phyloP scores from a whole-genome alignment of 78 protist genomes.

The Kipferlia bialata region DNA sequence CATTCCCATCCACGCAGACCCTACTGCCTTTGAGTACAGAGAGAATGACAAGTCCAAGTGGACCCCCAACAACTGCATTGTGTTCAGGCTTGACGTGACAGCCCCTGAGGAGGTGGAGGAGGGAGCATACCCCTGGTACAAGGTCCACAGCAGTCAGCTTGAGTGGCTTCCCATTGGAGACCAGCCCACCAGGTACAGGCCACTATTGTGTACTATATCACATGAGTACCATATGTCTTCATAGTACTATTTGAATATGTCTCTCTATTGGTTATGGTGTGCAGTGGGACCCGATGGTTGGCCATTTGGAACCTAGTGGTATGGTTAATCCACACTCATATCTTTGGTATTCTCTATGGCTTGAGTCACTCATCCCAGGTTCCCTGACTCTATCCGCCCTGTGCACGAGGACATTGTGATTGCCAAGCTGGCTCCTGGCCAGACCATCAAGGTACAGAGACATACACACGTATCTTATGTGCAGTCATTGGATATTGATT shows the following conservation, averaged over 20 bases:
- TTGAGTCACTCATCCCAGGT: too few species aligned
- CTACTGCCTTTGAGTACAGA: neutral
- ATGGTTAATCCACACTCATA: too few species aligned
- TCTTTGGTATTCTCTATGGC: too few species aligned
- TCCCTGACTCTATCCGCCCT: conserved; percentile 47
- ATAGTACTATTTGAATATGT: too few species aligned
- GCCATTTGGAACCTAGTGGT: too few species aligned
- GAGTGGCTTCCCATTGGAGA: neutral
- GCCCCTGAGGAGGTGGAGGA: neutral
- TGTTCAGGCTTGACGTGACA: conserved; percentile 19
- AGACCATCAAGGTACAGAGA: conserved; percentile 11
- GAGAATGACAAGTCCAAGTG: neutral
- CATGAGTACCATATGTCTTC: too few species aligned
- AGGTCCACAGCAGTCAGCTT: neutral
- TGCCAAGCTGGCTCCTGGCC: conserved; percentile 60
- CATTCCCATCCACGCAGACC: conserved; percentile 43
- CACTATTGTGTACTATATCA: neutral
- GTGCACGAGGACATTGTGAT: conserved; percentile 68
- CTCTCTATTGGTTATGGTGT: too few species aligned
- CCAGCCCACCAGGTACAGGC: neutral
- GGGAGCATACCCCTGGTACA: neutral
- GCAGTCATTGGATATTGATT: too few species aligned
- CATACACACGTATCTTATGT: too few species aligned
- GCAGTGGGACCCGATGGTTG: too few species aligned
- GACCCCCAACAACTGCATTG: conserved; percentile 27